Evolutionary conservation across 2,329 filamentous ascomycete genomes (phyloP).

Genomic region (Talaromyces piceae): DNA sequence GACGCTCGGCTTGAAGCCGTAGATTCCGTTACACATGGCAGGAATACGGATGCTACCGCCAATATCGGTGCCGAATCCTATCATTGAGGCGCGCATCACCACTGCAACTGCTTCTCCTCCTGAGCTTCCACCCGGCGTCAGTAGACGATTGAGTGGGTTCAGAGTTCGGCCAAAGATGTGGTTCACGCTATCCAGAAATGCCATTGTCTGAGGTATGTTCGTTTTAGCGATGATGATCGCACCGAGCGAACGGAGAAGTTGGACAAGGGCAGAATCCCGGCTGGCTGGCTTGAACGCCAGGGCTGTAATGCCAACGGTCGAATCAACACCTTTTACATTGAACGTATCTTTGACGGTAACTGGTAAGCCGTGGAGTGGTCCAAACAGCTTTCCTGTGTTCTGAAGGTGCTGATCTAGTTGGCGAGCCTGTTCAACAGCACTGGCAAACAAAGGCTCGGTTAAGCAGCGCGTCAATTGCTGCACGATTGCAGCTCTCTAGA

Average conservation of each 20-base stretch:
- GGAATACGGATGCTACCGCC: conserved; percentile 33
- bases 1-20: conserved; percentile 38
- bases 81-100: conserved; percentile 49
- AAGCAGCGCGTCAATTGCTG: conserved; percentile 42
- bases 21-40: conserved; percentile 41
- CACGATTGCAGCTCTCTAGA: conserved; percentile 30
- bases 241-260: conserved; percentile 23
- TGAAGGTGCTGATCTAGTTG: conserved; percentile 40
- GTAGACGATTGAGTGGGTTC: conserved; percentile 55
- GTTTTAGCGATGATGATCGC: conserved; percentile 52
- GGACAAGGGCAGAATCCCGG: conserved; percentile 1
- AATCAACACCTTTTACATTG: conserved; percentile 43
- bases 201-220: conserved; percentile 56
- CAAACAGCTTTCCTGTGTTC: conserved; percentile 38
- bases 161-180: conserved; percentile 56
- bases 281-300: conserved; percentile 5
- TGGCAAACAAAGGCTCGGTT: conserved; percentile 46
- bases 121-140: conserved; percentile 57
- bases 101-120: conserved; percentile 59
- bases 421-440: conserved; percentile 43
- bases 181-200: conserved; percentile 54
- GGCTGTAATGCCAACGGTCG: conserved; percentile 45
- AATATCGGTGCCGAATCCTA: conserved; percentile 55
- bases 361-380: conserved; percentile 57
- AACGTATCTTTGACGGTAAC: conserved; percentile 46